Evolutionary conservation across 768 basidiomycete species (phyloP).

Genomic region (Psilocybe sp.): DNA sequence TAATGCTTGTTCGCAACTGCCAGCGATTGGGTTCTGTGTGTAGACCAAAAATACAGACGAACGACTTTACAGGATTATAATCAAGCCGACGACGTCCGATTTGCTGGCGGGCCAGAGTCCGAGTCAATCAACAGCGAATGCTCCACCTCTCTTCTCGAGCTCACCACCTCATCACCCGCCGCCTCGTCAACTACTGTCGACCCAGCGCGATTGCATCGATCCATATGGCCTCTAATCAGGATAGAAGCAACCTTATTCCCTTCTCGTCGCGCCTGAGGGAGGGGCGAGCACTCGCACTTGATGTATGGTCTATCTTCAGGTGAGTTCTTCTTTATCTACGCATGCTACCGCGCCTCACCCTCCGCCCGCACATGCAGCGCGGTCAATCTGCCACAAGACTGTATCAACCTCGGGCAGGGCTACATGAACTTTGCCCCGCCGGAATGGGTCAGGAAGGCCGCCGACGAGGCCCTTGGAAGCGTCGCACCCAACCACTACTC

Average conservation of each 20-base stretch:
- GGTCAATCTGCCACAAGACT: constrained; percentile 84
- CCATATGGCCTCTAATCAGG: constrained; percentile 14
- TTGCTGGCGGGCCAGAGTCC: no score
- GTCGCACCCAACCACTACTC: constrained; percentile 83
- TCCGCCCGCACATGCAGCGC: constrained; percentile 46
- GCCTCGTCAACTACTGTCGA: constrained; percentile 10
- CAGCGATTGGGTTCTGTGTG: no score
- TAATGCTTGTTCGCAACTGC: no score
- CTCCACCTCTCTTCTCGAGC: no score
- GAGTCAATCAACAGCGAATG: no score
- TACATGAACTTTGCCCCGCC: constrained; percentile 95
- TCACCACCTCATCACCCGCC: not conserved
- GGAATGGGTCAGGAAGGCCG: constrained; percentile 72
- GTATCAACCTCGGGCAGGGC: constrained; percentile 93
- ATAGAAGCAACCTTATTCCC: constrained; percentile 54
- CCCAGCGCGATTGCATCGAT: constrained; percentile 13
- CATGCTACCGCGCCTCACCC: constrained; percentile 7
- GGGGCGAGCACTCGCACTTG: constrained; percentile 74
- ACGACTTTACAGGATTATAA: no score
- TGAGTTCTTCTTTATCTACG: constrained; percentile 27
- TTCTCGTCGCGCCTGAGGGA: constrained; percentile 72
- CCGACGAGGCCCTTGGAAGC: constrained; percentile 59
- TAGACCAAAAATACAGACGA: no score
- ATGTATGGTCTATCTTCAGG: constrained; percentile 95
- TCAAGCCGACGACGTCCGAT: no score